A percentile compares a stretch with the other conserved stretches of the same genome.
phyloP scores from a whole-genome alignment of 495 filamentous ascomycete genomes.

The Talaromyces ruber region DNA sequence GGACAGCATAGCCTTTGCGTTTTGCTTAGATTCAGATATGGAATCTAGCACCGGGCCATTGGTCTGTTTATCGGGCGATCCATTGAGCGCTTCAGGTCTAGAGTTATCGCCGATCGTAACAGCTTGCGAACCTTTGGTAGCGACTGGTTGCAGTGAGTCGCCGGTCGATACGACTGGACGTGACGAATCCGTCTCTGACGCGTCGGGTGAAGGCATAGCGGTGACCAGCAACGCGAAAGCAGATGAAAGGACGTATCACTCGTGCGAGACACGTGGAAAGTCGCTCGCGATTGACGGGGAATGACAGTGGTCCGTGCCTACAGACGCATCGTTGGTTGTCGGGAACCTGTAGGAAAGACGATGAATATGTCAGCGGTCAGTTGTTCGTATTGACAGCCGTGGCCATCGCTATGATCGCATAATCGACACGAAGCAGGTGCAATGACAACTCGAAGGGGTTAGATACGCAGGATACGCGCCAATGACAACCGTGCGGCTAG shows the following conservation, averaged over 20 bases:
- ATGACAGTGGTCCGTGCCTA: conserved; percentile 15
- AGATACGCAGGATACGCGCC: background rate
- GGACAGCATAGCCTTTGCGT: conserved; percentile 47
- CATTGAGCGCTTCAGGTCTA: conserved; percentile 17
- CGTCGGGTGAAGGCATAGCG: conserved; percentile 33
- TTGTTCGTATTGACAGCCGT: background rate
- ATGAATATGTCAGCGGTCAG: background rate
- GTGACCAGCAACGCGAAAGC: conserved; percentile 1
- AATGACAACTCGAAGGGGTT: background rate
- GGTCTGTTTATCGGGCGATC: conserved; percentile 14
- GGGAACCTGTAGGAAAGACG: conserved; percentile 7
- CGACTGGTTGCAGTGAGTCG: conserved; percentile 18
- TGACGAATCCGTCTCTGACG: conserved; percentile 14
- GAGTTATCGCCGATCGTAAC: conserved; percentile 14
- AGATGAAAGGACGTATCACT: conserved; percentile 11
- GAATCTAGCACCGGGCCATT: conserved; percentile 26
- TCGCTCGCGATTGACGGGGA: conserved; percentile 7
- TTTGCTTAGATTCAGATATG: conserved; percentile 49
- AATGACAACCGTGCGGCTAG: background rate
- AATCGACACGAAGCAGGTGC: background rate
- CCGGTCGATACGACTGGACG: conserved; percentile 14
- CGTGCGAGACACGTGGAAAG: conserved; percentile 9
- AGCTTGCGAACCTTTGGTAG: conserved; percentile 18
- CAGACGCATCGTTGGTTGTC: conserved; percentile 27
- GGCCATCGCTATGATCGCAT: background rate